Percentiles rank a stretch among this genome's conserved stretches.
phyloP scores from a whole-genome alignment of 352 stramenopile genomes.

The Globisporangium spiculum region DNA sequence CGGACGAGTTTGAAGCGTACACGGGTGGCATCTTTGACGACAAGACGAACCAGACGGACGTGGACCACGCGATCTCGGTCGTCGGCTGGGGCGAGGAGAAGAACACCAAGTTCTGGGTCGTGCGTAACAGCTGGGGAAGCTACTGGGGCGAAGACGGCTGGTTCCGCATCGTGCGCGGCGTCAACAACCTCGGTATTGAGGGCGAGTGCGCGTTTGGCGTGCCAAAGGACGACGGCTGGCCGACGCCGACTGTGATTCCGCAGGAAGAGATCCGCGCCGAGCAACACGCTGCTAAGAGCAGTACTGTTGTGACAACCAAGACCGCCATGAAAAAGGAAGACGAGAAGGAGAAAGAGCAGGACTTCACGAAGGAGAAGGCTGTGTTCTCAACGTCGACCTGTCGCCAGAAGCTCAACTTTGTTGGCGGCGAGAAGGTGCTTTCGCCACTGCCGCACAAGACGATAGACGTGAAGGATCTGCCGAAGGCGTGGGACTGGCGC shows the following conservation, averaged over 20 bases:
- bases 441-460: constrained; percentile 76
- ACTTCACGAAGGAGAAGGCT: constrained; percentile 23
- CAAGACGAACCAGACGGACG: constrained; percentile 72
- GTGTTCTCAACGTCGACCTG: constrained; percentile 33
- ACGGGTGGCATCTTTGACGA: constrained; percentile 92
- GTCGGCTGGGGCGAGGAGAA: constrained; percentile 93
- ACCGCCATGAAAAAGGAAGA: not conserved
- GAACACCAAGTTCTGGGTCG: constrained; percentile 92
- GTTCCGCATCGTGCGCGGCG: constrained; percentile 90
- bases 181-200: constrained; percentile 94
- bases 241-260: constrained; percentile 27
- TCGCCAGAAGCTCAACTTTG: constrained; percentile 63
- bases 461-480: constrained; percentile 79
- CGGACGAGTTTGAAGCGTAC: constrained; percentile 89
- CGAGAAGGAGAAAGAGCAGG: constrained; percentile 16
- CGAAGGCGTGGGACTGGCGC: constrained; percentile 93
- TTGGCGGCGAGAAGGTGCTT: constrained; percentile 60
- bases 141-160: constrained; percentile 96
- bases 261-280: constrained; percentile 21
- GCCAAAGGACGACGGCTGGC: constrained; percentile 77
- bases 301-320: not conserved
- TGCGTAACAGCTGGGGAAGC: constrained; percentile 94
- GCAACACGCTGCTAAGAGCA: not conserved
- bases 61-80: constrained; percentile 94
- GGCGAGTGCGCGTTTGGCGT: constrained; percentile 92